These are phyloP conservation scores for Suillus weaverae DNA, from an alignment of 768 basidiomycete genomes.

Conservation along the genomic window DNA sequence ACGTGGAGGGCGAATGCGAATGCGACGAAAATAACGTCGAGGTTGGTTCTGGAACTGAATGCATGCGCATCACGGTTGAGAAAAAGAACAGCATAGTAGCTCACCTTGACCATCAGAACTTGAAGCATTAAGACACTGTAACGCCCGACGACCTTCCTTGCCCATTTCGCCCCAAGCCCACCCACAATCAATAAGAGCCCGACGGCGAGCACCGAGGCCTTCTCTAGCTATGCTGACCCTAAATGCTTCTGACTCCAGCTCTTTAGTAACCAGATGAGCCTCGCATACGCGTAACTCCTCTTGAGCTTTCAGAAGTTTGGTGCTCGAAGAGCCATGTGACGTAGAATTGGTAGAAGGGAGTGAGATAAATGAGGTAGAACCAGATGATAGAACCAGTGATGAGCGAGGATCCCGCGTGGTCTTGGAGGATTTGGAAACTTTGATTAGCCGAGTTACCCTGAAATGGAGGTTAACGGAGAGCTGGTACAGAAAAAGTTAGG, in stretches of 20 bases:
- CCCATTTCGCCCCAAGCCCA: conserved; percentile 69
- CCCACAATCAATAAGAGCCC: conserved; percentile 68
- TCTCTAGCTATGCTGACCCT: conserved; percentile 54
- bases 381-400: conserved; percentile 28
- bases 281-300: conserved; percentile 83
- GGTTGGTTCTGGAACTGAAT: not conserved
- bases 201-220: conserved; percentile 61
- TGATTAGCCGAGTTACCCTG: conserved; percentile 80
- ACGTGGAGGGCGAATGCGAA: conserved; percentile 7
- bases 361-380: conserved; percentile 47
- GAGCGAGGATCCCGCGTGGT: conserved; percentile 39
- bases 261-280: conserved; percentile 65
- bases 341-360: conserved; percentile 35
- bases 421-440: conserved; percentile 62
- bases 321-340: conserved; percentile 18
- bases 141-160: conserved; percentile 47
- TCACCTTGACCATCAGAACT: conserved; percentile 5
- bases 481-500: not conserved
- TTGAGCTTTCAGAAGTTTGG: conserved; percentile 66
- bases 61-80: not conserved
- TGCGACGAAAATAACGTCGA: conserved; percentile 6
- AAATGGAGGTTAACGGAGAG: not conserved
- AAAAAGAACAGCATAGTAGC: not conserved
- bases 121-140: conserved; percentile 18
- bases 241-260: conserved; percentile 56